Conservation (phyloP, 169 alveolate genomes). For the Sarcocystis neurona region DNA sequence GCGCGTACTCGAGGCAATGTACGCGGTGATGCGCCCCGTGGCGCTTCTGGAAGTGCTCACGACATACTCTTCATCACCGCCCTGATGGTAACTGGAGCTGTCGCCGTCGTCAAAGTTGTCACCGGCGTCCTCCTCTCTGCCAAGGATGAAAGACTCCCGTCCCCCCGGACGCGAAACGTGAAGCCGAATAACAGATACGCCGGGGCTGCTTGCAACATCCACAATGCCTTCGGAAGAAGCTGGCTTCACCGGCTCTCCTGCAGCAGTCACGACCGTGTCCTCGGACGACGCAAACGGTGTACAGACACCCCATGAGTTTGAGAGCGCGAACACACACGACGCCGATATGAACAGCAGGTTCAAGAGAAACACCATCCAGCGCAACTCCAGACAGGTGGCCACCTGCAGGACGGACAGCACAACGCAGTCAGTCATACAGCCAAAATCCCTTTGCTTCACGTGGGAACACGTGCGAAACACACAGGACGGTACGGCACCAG, state of each 20-base stretch:
- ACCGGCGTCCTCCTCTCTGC: too few relatives aligned
- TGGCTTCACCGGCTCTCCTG: not conserved
- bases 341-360: conserved; percentile 82
- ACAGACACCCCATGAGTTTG: conserved; percentile 77
- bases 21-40: too few relatives aligned
- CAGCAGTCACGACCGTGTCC: not conserved
- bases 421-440: not conserved
- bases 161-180: too few relatives aligned
- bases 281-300: not conserved
- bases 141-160: not conserved
- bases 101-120: too few relatives aligned
- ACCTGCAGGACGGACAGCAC: conserved; percentile 25
- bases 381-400: conserved; percentile 54
- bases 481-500: too few relatives aligned
- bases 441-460: not conserved
- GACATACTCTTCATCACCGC: too few relatives aligned
- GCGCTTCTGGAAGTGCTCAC: too few relatives aligned
- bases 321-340: conserved; percentile 82
- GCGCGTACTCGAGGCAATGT: too few relatives aligned
- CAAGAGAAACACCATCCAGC: conserved; percentile 79
- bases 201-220: too few relatives aligned
- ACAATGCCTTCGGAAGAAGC: not conserved
- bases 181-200: too few relatives aligned
- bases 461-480: too few relatives aligned
- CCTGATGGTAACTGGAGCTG: too few relatives aligned